Evolutionary conservation across 768 basidiomycete genomes (phyloP).

Genomic region (Tulasnella calospora): DNA sequence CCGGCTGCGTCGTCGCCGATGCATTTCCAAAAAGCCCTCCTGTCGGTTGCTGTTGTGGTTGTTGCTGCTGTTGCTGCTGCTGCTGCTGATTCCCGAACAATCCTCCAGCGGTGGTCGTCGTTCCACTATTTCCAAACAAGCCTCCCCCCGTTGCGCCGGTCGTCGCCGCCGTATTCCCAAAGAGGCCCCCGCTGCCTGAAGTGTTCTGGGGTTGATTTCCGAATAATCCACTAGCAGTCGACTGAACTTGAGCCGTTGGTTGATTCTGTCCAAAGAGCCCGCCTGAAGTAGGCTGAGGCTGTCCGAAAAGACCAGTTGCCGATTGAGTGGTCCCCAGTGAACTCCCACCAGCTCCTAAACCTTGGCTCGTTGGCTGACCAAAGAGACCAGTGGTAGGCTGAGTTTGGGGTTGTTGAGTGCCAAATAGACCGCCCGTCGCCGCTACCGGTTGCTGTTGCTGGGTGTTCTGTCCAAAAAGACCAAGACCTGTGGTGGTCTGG

Average conservation of each 20-base stretch:
- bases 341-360: slow-evolving; percentile 22
- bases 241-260: slow-evolving; percentile 14
- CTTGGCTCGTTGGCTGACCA: slow-evolving; percentile 11
- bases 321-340: not conserved
- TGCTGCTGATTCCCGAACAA: slow-evolving; percentile 30
- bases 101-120: slow-evolving; percentile 14
- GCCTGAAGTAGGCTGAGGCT: not conserved
- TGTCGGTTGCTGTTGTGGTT: slow-evolving; percentile 27
- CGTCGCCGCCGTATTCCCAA: slow-evolving; percentile 27
- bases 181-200: not conserved
- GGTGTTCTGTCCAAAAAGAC: slow-evolving; percentile 33
- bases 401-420: slow-evolving; percentile 22
- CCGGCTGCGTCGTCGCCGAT: slow-evolving; percentile 31
- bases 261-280: slow-evolving; percentile 26
- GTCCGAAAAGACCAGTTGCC: not conserved
- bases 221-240: slow-evolving; percentile 25
- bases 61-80: slow-evolving; percentile 34
- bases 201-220: slow-evolving; percentile 24
- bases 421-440: slow-evolving; percentile 30
- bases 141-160: not conserved
- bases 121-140: not conserved
- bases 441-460: slow-evolving; percentile 24
- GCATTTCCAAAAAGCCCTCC: slow-evolving; percentile 33
- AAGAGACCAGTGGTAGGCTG: slow-evolving; percentile 20
- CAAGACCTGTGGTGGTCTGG: slow-evolving; percentile 29